A percentile compares a stretch with the other conserved stretches of the same genome.
Conservation (phyloP, 305 asterid genomes). For the Fraxinus baroniana region DNA sequence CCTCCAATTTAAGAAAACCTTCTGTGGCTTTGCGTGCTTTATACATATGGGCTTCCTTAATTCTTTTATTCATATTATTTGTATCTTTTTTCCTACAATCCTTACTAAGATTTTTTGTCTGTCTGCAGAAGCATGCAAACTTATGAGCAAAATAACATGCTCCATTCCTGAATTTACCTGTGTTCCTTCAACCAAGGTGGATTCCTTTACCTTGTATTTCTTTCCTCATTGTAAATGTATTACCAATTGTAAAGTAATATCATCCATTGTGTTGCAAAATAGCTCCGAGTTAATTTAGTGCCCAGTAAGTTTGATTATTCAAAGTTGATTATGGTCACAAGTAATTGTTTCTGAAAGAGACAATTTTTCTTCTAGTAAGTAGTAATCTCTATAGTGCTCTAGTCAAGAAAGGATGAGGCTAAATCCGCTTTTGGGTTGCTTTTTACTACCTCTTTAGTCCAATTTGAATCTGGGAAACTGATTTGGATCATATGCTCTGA, state of each 20-base stretch:
- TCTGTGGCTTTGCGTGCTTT: background rate
- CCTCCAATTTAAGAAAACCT: background rate
- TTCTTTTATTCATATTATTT: background rate
- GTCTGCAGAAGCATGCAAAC: conserved; percentile 66
- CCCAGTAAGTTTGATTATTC: background rate
- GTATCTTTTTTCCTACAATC: background rate
- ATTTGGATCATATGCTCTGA: background rate
- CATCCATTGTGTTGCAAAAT: background rate
- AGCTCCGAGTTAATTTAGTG: background rate
- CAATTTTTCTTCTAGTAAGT: background rate
- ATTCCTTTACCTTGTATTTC: conserved; percentile 8
- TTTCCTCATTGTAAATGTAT: background rate
- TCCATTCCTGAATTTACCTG: conserved; percentile 94
- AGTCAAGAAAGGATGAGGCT: background rate
- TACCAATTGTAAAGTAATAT: background rate
- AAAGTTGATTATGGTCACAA: background rate
- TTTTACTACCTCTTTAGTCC: background rate
- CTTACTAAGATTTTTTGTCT: background rate
- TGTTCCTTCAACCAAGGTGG: conserved; percentile 85
- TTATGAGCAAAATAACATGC: conserved; percentile 79
- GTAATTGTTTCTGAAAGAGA: background rate
- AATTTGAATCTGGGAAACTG: background rate
- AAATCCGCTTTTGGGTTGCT: background rate
- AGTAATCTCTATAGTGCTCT: background rate
- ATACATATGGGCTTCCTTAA: background rate